Evolutionary conservation across 2,329 filamentous ascomycete genomes (phyloP).

Genomic region (Cladosporium austrohemisphaericum): DNA sequence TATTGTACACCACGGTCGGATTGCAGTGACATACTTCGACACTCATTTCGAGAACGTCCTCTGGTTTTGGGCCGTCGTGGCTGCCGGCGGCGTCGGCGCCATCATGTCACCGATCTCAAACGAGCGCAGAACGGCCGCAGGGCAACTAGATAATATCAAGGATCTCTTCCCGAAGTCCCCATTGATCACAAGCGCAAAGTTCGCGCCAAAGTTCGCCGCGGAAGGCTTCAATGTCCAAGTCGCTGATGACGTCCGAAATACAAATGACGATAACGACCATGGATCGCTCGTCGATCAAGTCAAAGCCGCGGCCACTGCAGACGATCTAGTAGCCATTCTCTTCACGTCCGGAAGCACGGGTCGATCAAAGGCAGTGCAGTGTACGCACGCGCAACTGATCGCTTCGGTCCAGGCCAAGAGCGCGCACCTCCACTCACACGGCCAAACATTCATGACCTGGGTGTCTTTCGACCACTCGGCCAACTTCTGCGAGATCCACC

Average conservation of each 20-base stretch:
- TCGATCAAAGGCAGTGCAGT: constrained; percentile 26
- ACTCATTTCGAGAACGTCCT: constrained; percentile 8
- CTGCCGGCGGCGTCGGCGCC: constrained; percentile 18
- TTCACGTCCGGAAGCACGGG: constrained; percentile 26
- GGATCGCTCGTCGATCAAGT: no score
- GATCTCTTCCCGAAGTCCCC: constrained; percentile 20
- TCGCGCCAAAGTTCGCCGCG: background rate
- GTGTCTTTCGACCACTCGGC: constrained; percentile 54
- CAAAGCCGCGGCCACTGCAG: background rate
- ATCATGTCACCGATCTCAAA: constrained; percentile 22
- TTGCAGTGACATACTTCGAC: constrained; percentile 12
- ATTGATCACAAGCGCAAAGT: constrained; percentile 3
- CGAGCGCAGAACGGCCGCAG: constrained; percentile 23
- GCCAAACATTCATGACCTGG: constrained; percentile 41
- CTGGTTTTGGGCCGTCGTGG: constrained; percentile 8
- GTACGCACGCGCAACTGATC: constrained; percentile 26
- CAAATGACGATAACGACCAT: no score
- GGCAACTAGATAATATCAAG: constrained; percentile 22
- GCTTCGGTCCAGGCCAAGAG: constrained; percentile 14
- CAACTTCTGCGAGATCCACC: constrained; percentile 50
- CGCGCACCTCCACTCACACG: no score
- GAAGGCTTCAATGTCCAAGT: background rate
- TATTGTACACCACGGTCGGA: background rate
- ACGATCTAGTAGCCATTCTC: constrained; percentile 15
- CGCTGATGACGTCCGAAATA: background rate